A percentile compares a stretch with the other conserved stretches of the same genome.
Evolutionary conservation across 352 stramenopile genomes (phyloP).

Genomic region (Pythium graminicola): DNA sequence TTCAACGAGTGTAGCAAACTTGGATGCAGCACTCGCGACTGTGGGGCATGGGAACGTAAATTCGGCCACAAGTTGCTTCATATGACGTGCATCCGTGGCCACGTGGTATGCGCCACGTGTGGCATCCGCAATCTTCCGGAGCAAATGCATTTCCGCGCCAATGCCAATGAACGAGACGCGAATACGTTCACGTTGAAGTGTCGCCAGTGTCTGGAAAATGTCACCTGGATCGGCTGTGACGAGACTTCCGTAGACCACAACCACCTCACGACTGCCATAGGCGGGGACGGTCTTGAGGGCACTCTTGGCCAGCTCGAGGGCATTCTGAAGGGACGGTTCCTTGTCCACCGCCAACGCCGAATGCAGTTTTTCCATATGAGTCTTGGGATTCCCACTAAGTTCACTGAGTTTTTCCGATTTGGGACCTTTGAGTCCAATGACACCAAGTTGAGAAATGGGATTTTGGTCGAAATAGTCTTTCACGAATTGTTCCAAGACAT

Average conservation of each 20-base stretch:
- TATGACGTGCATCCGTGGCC: slow-evolving; percentile 89
- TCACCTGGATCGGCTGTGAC: slow-evolving; percentile 95
- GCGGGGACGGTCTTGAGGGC: slow-evolving; percentile 89
- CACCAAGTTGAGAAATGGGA: slow-evolving; percentile 87
- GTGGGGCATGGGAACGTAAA: slow-evolving; percentile 93
- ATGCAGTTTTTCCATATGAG: slow-evolving; percentile 78
- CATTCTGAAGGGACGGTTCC: slow-evolving; percentile 89
- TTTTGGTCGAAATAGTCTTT: slow-evolving; percentile 94
- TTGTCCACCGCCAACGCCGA: slow-evolving; percentile 61
- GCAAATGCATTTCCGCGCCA: slow-evolving; percentile 90
- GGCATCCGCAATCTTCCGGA: slow-evolving; percentile 82
- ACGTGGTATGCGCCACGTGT: slow-evolving; percentile 94
- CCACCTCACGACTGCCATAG: slow-evolving; percentile 85
- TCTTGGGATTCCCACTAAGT: slow-evolving; percentile 84
- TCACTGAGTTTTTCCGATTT: slow-evolving; percentile 89
- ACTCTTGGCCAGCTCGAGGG: slow-evolving; percentile 82
- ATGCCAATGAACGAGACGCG: slow-evolving; percentile 92
- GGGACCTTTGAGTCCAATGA: slow-evolving; percentile 88
- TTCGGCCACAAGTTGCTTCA: slow-evolving; percentile 88
- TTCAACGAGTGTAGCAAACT: slow-evolving; percentile 74
- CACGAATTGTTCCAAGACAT: slow-evolving; percentile 79
- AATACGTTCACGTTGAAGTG: slow-evolving; percentile 87
- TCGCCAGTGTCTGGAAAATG: slow-evolving; percentile 91
- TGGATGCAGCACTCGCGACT: slow-evolving; percentile 53
- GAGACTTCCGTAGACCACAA: slow-evolving; percentile 94